A percentile compares a stretch with the other conserved stretches of the same genome.
Conservation (phyloP, 2,329 filamentous ascomycete species). For the Trichophyton rubrum region DNA sequence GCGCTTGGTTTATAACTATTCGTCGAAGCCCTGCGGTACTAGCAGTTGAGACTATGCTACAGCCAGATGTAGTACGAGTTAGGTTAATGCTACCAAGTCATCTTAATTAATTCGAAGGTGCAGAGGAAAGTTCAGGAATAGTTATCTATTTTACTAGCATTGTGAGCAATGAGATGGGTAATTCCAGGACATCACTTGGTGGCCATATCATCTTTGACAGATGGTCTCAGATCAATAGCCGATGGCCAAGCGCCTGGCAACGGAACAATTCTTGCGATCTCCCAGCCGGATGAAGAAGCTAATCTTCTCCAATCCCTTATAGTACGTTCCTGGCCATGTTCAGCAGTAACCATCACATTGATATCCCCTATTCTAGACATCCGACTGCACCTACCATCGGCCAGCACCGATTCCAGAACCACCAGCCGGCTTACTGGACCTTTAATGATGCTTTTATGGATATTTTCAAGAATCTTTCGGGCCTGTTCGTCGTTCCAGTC, state of each 20-base stretch:
- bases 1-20: background rate
- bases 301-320: background rate
- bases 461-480: constrained; percentile 19
- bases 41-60: no score
- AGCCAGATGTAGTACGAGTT: no score
- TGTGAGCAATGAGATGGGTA: no score
- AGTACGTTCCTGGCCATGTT: constrained; percentile 23
- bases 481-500: constrained; percentile 30
- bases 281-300: background rate
- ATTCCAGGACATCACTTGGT: background rate
- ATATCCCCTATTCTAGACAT: constrained; percentile 31
- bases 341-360: constrained; percentile 31
- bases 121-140: no score
- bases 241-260: background rate
- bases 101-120: no score
- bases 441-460: constrained; percentile 22
- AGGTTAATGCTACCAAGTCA: no score
- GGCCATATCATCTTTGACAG: background rate
- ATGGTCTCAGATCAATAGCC: background rate
- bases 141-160: no score
- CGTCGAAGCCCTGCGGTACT: no score
- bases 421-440: constrained; percentile 22
- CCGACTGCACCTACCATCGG: constrained; percentile 19
- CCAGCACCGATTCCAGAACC: constrained; percentile 29
- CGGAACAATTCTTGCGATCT: background rate